phyloP scores from a whole-genome alignment of 805 yeast genomes.

The Yamadazyma sp. region DNA sequence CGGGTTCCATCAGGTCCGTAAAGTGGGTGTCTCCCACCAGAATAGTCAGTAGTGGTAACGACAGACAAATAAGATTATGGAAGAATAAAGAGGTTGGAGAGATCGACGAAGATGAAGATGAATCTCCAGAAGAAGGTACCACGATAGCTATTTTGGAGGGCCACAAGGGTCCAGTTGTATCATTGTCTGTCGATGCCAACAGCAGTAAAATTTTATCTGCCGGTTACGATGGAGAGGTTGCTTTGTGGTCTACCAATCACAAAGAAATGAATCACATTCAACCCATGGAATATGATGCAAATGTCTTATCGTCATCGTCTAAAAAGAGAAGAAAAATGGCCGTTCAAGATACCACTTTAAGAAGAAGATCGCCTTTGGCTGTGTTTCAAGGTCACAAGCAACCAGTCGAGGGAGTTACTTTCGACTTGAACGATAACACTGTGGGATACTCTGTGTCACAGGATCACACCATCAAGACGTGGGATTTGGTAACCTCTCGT shows the following conservation, averaged over 20 bases:
- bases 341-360: constrained; percentile 66
- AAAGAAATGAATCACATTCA: constrained; percentile 75
- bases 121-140: constrained; percentile 59
- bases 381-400: constrained; percentile 77
- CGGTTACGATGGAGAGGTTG: constrained; percentile 75
- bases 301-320: constrained; percentile 70
- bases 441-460: constrained; percentile 94
- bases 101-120: constrained; percentile 32
- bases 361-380: constrained; percentile 80
- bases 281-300: constrained; percentile 41
- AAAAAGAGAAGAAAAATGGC: constrained; percentile 86
- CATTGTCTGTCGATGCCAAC: constrained; percentile 57
- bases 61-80: constrained; percentile 88
- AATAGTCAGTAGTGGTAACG: constrained; percentile 84
- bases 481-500: constrained; percentile 89
- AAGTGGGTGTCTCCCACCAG: constrained; percentile 75
- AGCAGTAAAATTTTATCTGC: constrained; percentile 75
- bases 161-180: constrained; percentile 84
- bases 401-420: constrained; percentile 83
- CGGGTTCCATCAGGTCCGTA: constrained; percentile 81
- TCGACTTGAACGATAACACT: constrained; percentile 68
- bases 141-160: constrained; percentile 87
- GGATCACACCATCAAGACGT: constrained; percentile 92
- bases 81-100: constrained; percentile 50
- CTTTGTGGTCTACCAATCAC: constrained; percentile 84